Evolutionary conservation across 73 alveolate genomes (phyloP), one percentile per base, ranked within the genome.

Genomic region (Paramecium caudatum): DNA sequence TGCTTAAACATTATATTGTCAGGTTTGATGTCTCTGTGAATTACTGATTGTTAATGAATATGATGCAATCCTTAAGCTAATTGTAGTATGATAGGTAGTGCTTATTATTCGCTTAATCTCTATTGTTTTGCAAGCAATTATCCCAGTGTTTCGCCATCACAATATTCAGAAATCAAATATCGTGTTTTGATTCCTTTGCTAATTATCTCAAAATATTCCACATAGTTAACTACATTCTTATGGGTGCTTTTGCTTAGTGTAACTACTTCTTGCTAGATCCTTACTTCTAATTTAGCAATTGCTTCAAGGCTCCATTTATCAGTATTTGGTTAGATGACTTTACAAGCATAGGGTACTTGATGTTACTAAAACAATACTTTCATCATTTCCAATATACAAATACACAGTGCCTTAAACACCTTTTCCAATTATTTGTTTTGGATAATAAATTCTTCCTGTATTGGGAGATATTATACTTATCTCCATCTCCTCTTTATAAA

Each of bases 21-120:
- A 50, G 92, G 92, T 8, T 85, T 85, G 16, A 85, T 62, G 23
- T 85, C 92, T 62, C 92, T 55, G 27, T 85, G 92, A 9, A 74
- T 25, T 1, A 85, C 6, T 39, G 46, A 46, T 33, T 82, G 19
- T 47, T 82, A 27, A 34, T 82, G 91, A 17, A 82, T 36, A 82
- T 82, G 50, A 34, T 34, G 23, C 41, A 82, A 47, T 49, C 70
- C 70, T 21, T 49, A 32, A 16, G 70, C 70, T 7, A 49, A 16
- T 49, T 49, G 70, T 49, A 16, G 13, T 8, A 49, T 49, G 8
- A 49, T 49, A 7, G 5, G 2, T 1, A 16, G 25, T 1, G 39
- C 41, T 6, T 13, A 32, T 5, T 49, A 12, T 3, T 49, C 70
- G 13, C 13, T 49, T 49, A 16, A 49, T 49, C n/a, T 17, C 7